phyloP scores from a whole-genome alignment of 306 rosid species.

The Arachis hypogaea region DNA sequence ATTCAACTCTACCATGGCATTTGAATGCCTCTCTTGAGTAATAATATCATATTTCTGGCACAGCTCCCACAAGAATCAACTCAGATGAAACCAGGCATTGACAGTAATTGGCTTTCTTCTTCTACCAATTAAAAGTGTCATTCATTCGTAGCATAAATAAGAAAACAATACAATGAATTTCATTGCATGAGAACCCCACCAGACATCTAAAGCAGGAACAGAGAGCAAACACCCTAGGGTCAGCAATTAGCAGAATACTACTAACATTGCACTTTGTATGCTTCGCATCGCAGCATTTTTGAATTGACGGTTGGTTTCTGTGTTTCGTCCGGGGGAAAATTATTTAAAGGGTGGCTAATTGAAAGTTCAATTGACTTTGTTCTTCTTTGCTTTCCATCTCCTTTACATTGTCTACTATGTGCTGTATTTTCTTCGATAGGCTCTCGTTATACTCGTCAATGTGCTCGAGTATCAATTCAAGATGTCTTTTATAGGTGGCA shows the following conservation, averaged over 20 bases:
- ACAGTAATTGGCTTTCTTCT: conserved; percentile 46
- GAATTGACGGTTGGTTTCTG: conserved; percentile 27
- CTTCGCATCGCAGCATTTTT: conserved; percentile 41
- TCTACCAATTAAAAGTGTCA: conserved; percentile 31
- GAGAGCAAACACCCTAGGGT: conserved; percentile 40
- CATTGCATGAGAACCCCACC: conserved; percentile 49
- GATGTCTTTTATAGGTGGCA: conserved; percentile 88
- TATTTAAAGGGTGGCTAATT: conserved; percentile 19
- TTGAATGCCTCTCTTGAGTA: conserved; percentile 37
- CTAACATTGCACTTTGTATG: conserved; percentile 20
- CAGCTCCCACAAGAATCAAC: conserved; percentile 43
- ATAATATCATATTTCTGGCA: conserved; percentile 27
- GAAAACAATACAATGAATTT: conserved; percentile 44
- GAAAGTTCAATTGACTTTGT: conserved; percentile 43
- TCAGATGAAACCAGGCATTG: conserved; percentile 45
- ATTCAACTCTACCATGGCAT: conserved; percentile 27
- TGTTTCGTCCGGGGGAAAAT: conserved; percentile 24
- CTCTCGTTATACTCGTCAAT: conserved; percentile 85
- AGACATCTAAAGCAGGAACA: conserved; percentile 43
- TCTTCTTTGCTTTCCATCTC: conserved; percentile 73
- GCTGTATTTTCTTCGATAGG: conserved; percentile 85
- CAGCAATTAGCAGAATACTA: conserved; percentile 38
- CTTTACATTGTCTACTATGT: conserved; percentile 84
- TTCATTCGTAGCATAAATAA: conserved; percentile 5
- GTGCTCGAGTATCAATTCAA: conserved; percentile 86